These are phyloP conservation scores for Pseudogymnoascus sp. DNA, from an alignment of 2,329 filamentous ascomycete genomes.

Conservation along the genomic window DNA sequence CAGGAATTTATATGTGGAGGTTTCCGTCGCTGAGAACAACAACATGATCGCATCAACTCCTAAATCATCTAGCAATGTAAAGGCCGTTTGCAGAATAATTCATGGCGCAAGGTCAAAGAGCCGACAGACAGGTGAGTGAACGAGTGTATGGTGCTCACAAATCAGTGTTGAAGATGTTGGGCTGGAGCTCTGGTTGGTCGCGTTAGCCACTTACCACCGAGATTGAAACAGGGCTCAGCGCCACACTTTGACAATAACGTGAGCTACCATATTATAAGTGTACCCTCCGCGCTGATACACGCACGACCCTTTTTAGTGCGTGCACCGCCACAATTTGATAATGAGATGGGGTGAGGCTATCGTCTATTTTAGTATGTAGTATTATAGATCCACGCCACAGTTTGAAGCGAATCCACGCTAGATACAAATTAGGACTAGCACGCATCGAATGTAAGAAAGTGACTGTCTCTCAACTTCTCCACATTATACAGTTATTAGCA, in stretches of 20 bases:
- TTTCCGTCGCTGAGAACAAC: constrained; percentile 23
- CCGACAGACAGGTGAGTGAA: constrained; percentile 6
- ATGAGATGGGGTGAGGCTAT: background rate
- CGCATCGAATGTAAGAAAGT: background rate
- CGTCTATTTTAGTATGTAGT: background rate
- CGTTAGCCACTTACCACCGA: constrained; percentile 4
- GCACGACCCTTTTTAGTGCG: background rate
- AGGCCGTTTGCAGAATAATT: constrained; percentile 3
- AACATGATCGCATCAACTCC: constrained; percentile 27
- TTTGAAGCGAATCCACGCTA: background rate
- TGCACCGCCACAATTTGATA: constrained; percentile 4
- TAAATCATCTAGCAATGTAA: constrained; percentile 8
- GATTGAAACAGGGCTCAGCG: constrained; percentile 1
- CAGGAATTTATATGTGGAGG: constrained; percentile 21
- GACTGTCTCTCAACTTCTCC: constrained; percentile 2
- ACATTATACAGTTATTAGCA: background rate
- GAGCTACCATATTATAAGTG: too few relatives aligned
- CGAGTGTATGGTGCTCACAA: constrained; percentile 5
- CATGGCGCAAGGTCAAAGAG: background rate
- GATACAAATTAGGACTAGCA: background rate
- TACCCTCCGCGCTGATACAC: background rate
- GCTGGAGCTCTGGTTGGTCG: constrained; percentile 8
- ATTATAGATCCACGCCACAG: background rate
- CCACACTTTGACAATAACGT: background rate
- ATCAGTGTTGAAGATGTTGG: constrained; percentile 2